Percentiles rank a stretch among this genome's conserved stretches.
Evolutionary conservation across 164 flowering plant species (phyloP).

Genomic region (Umbilicus rupestris): DNA sequence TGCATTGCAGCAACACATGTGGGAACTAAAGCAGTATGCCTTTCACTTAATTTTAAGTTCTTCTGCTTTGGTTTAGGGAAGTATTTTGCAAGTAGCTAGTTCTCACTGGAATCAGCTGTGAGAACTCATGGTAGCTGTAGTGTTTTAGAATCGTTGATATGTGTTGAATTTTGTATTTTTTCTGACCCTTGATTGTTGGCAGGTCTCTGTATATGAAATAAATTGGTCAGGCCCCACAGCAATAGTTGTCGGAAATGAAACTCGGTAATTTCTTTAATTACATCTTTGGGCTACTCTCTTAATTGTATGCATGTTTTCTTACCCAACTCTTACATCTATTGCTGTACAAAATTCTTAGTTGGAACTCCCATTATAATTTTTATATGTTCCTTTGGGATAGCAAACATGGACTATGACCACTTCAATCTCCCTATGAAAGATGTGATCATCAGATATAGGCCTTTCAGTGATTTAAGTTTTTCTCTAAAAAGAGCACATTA

Average conservation of each 20-base stretch:
- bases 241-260: slow-evolving; percentile 91
- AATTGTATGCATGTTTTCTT: neutral
- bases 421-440: neutral
- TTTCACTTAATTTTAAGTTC: neutral
- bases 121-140: neutral
- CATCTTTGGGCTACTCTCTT: neutral
- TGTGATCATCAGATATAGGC: neutral
- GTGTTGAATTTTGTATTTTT: neutral
- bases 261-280: slow-evolving; percentile 31
- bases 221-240: slow-evolving; percentile 94
- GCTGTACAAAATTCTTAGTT: neutral
- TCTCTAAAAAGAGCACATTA: too few relatives aligned
- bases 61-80: neutral
- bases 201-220: slow-evolving; percentile 88
- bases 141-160: neutral
- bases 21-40: slow-evolving; percentile 61
- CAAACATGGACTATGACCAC: neutral
- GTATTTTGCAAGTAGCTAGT: neutral
- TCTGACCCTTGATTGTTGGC: neutral
- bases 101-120: neutral
- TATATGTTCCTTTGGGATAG: neutral
- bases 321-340: neutral
- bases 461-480: too few relatives aligned
- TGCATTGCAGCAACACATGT: slow-evolving; percentile 87
- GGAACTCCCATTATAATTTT: neutral